Percentiles rank a stretch among this genome's conserved stretches.
These are phyloP conservation scores for Eucalyptus sp. DNA, from an alignment of 345 rosid genomes.

Conservation along the genomic window DNA sequence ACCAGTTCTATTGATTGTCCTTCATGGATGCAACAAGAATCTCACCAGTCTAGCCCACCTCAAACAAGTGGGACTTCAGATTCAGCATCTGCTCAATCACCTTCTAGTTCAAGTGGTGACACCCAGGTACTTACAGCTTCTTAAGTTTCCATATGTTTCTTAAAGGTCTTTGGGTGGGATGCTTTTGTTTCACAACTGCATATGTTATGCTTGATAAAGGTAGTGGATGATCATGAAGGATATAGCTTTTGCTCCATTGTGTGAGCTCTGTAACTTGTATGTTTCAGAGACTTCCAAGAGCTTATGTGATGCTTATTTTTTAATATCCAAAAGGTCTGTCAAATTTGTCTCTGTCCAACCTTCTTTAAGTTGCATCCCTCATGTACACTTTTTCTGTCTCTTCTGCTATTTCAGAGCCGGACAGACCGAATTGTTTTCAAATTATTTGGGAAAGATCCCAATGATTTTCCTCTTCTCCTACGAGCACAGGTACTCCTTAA, in stretches of 20 bases:
- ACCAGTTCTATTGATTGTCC: conserved; percentile 72
- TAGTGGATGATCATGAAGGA: background rate
- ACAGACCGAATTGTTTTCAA: conserved; percentile 89
- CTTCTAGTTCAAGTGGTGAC: conserved; percentile 89
- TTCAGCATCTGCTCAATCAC: conserved; percentile 96
- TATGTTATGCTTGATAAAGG: background rate
- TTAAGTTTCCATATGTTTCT: background rate
- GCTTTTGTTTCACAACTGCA: background rate
- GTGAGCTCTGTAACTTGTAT: background rate
- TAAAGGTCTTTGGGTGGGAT: background rate
- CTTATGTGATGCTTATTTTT: background rate
- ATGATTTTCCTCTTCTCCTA: conserved; percentile 73
- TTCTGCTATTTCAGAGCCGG: conserved; percentile 56
- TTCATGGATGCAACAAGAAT: conserved; percentile 69
- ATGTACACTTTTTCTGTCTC: background rate
- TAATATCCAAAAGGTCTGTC: background rate
- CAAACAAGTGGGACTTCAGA: conserved; percentile 92
- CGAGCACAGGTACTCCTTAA: conserved; percentile 64
- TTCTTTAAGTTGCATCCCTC: background rate
- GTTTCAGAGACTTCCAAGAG: background rate
- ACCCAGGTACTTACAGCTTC: conserved; percentile 43
- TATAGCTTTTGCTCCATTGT: background rate
- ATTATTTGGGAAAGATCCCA: conserved; percentile 94
- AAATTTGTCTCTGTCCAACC: background rate
- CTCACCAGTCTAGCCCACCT: conserved; percentile 94